These are phyloP conservation scores for Pythium chondricola DNA, from an alignment of 352 stramenopile species.

Conservation along the genomic window DNA sequence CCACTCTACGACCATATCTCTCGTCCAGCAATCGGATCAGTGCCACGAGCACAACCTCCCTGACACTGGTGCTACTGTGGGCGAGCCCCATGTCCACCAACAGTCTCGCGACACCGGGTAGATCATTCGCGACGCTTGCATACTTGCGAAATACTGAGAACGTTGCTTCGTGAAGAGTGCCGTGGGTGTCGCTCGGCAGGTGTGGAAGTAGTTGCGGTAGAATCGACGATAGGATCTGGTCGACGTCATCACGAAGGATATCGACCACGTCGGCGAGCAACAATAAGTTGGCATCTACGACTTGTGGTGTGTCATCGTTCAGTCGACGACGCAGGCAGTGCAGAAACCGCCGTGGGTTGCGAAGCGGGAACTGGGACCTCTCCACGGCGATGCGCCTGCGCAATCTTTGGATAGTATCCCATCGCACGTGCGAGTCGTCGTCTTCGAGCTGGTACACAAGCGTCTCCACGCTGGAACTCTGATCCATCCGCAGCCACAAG, in stretches of 20 bases:
- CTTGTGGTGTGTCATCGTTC: constrained; percentile 29
- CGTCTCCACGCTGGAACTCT: constrained; percentile 42
- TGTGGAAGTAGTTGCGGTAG: constrained; percentile 55
- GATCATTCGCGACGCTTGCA: constrained; percentile 45
- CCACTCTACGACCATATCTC: constrained; percentile 21
- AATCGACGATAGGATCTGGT: constrained; percentile 64
- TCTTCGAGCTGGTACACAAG: constrained; percentile 80
- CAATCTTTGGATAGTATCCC: constrained; percentile 52
- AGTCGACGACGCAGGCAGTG: constrained; percentile 61
- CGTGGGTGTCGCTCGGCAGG: constrained; percentile 14
- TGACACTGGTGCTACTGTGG: constrained; percentile 26
- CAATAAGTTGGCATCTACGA: constrained; percentile 44
- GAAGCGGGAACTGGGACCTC: constrained; percentile 55
- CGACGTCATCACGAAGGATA: constrained; percentile 52
- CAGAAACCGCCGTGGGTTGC: constrained; percentile 65
- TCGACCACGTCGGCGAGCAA: constrained; percentile 61
- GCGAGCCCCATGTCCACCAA: constrained; percentile 60
- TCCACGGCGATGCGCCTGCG: constrained; percentile 61
- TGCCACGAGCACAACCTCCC: constrained; percentile 42
- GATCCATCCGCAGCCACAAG: constrained; percentile 23
- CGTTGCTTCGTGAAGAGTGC: constrained; percentile 39
- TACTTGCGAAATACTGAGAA: constrained; percentile 66
- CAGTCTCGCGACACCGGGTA: constrained; percentile 45
- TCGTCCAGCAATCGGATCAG: constrained; percentile 53
- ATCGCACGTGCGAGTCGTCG: constrained; percentile 45